These are phyloP conservation scores for Haematococcus sp. DNA, from an alignment of 139 green algal genomes.

Conservation along the genomic window DNA sequence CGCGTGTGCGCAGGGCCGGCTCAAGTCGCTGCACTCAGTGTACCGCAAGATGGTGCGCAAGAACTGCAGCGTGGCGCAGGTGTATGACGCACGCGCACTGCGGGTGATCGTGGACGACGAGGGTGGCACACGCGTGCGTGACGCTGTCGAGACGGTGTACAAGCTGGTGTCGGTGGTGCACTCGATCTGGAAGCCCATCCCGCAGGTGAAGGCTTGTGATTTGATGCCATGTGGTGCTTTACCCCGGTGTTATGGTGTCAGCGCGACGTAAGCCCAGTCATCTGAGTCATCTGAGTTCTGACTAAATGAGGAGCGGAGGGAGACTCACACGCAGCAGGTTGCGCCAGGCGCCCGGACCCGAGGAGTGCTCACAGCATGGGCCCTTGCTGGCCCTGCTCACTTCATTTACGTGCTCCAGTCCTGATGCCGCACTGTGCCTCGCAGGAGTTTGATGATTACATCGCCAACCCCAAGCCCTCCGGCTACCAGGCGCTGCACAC, in stretches of 20 bases:
- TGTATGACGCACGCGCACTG: conserved; percentile 89
- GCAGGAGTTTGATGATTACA: conserved; percentile 89
- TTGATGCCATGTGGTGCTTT: no score
- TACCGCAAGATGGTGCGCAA: conserved; percentile 91
- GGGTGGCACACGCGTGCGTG: conserved; percentile 34
- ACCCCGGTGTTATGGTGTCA: no score
- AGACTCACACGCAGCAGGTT: no score
- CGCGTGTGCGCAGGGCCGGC: no score
- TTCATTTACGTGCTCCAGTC: no score
- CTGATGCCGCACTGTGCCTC: no score
- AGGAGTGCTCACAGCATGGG: no score
- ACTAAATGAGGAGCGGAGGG: no score
- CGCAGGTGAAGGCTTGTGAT: background rate
- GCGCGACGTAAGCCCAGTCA: no score
- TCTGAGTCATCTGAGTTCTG: no score
- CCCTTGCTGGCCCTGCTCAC: no score
- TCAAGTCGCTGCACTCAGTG: conserved; percentile 89
- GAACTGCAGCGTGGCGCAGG: conserved; percentile 62
- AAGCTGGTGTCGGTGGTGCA: conserved; percentile 76
- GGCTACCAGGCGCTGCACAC: conserved; percentile 90
- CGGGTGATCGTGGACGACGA: conserved; percentile 87
- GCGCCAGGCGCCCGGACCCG: no score
- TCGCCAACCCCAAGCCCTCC: conserved; percentile 76
- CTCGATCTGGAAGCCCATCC: conserved; percentile 76
- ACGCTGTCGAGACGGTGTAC: conserved; percentile 80